Evolutionary conservation across 1,139 yeast genomes (phyloP), one percentile per base, ranked within the genome.

Genomic region (Hansenula anomala): DNA sequence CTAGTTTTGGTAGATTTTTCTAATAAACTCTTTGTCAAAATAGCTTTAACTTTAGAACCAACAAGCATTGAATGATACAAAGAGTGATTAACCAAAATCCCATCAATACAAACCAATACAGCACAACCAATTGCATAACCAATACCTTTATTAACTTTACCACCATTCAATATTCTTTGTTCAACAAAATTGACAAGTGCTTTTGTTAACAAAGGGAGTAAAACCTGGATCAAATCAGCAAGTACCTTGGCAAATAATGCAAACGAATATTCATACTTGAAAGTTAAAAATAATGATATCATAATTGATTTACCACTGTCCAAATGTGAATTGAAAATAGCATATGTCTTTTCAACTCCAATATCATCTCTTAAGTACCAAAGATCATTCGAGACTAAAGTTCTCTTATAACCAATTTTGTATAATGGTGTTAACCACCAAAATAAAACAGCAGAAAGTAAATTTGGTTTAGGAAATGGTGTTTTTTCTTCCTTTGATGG

Each of bases 21-120:
- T 42, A 84, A 64, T 13, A 85, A 62, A 3, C 83, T 78, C 46
- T 79, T 79, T 5, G 81, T 78, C 35, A 85, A 58, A 2, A 81
- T 72, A 0, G 86, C 75, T 53, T 80, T 75, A 11, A 73, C 72
- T 52, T 78, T 78, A 15, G 80, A 81, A 41, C 92, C 94, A 24
- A 80, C 69, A 49, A 75, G 54, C 61, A 71, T 73, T 13, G 85
- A 65, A 27, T 67, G 63, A 48, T 78, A 75, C 54, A 81, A 77
- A 51, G 70, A 76, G 47, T 80, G 84, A 52, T 80, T 78, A 40
- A 72, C 61, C 14, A 68, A 54, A 15, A 80, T 42, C 36, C 80
- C 75, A 28, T 64, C 55, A 8, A 68, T 33, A 24, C 72, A 47
- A 46, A 77, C 66, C 48, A 78, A 56, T 4, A 61, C 46, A 28